Evolutionary conservation across 73 alveolate genomes (phyloP), one percentile per base, ranked within the genome.

Genomic region (Uronychia setigera): DNA sequence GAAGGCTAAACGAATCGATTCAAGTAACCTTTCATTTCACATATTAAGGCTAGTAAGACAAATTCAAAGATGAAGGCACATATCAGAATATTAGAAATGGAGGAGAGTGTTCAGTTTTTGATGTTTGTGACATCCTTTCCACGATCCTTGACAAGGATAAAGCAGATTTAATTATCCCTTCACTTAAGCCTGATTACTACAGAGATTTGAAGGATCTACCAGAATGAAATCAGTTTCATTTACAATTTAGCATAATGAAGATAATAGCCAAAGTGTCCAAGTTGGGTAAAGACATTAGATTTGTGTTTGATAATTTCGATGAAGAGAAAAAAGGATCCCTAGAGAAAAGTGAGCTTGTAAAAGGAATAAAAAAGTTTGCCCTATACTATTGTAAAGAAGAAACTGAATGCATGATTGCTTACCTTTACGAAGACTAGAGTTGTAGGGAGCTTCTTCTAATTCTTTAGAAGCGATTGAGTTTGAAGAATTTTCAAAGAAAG

Each of bases 311-410:
- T 32, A 29, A 82, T n/a, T 33, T 88, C 1, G 94, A 88, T 78
- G 87, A 88, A 77, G 94, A 88, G 77, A 83, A 83, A 25, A 83
- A 88, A 28, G 90, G 87, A 28, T 83, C 91, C 13, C 34, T 81
- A 19, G 88, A 81, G 31, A 30, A 30, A 28, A 34, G 60, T 28
- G 88, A 81, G 34, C 27, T 81, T 33, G 27, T 33, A 13, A 34
- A 59, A 25, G 88, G 88, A 11, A 67, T 81, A 19, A 26, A 29
- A 19, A 59, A 58, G 35, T 81, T 81, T 31, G 19, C 59, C 0
- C 58, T 81, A 25, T 81, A 59, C 78, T 60, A 59, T 28, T 59
- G 80, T 9, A 27, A 9, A 28, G 31, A 29, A 9, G 88, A 81
- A 81, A 81, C 78, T 1, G 81, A 59, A 1, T 31, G 31, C 1